Percentiles rank a stretch among this genome's conserved stretches.
These are phyloP conservation scores for Miscanthus sacchariflorus DNA, from an alignment of 202 grass and related monocot species.

Conservation along the genomic window DNA sequence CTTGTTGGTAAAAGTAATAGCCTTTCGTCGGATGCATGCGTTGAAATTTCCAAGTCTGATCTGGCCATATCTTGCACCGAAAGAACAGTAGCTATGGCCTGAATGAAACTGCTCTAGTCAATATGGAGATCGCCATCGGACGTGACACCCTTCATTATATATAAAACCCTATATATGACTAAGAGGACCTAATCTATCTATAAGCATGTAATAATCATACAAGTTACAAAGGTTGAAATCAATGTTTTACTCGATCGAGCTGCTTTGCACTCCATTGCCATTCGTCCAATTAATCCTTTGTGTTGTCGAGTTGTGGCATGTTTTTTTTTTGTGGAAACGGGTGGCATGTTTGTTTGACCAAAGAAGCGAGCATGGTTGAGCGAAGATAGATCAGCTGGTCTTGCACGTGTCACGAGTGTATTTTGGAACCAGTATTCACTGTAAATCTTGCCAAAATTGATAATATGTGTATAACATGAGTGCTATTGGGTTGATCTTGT, in stretches of 20 bases:
- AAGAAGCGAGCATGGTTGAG: not conserved
- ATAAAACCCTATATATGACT: not conserved
- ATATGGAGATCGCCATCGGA: slow-evolving; percentile 35
- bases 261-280: not conserved
- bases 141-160: slow-evolving; percentile 16
- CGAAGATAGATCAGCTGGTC: slow-evolving; percentile 3
- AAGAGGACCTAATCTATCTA: not conserved
- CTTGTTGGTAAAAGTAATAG: not conserved
- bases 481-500: not conserved
- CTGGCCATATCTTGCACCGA: not conserved
- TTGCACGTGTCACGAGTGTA: not conserved
- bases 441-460: not conserved
- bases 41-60: slow-evolving; percentile 15
- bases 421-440: not conserved
- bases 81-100: not conserved
- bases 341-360: slow-evolving; percentile 41
- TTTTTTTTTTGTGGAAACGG: too few relatives aligned
- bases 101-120: slow-evolving; percentile 34
- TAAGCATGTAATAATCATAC: not conserved
- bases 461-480: not conserved
- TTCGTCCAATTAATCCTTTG: not conserved
- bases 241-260: not conserved
- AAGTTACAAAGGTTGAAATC: slow-evolving; percentile 8
- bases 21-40: not conserved
- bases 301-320: not conserved